These are phyloP conservation scores for Pseudopithomyces chartarum DNA, from an alignment of 2,329 filamentous ascomycete genomes.

Conservation along the genomic window DNA sequence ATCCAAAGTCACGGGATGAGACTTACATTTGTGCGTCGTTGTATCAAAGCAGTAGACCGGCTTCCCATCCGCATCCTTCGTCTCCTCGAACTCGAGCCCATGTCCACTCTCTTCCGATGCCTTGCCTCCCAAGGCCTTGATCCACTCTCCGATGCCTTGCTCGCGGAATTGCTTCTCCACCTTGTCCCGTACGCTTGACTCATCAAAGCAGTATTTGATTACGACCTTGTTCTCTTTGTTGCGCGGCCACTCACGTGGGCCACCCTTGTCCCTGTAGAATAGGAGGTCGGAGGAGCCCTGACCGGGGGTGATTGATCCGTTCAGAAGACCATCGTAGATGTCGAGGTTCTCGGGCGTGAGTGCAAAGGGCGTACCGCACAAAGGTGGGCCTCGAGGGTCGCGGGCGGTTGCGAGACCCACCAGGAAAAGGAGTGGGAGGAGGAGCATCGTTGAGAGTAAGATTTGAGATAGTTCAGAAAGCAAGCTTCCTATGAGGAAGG, in stretches of 20 bases:
- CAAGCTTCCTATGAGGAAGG: no score
- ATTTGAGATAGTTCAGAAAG: no score
- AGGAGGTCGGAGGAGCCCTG: conserved; percentile 5
- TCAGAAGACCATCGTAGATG: not conserved
- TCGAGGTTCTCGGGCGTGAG: not conserved
- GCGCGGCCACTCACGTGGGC: not conserved
- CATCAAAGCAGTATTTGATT: conserved; percentile 1
- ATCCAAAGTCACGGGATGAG: no score
- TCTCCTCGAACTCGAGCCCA: not conserved
- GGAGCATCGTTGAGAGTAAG: not conserved
- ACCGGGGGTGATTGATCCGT: not conserved
- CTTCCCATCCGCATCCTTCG: not conserved
- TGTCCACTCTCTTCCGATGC: not conserved
- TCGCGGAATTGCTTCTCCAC: not conserved
- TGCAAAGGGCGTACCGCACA: not conserved
- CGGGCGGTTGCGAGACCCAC: not conserved
- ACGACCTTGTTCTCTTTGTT: conserved; percentile 1
- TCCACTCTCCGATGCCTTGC: not conserved
- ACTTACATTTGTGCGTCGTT: not conserved
- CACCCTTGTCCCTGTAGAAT: not conserved
- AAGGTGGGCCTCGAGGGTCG: not conserved
- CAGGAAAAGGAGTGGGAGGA: not conserved
- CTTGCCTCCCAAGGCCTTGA: not conserved
- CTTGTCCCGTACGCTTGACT: not conserved
- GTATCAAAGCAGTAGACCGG: not conserved